Evolutionary conservation across 2,329 filamentous ascomycete species (phyloP).

Genomic region (Colletotrichum eremochloae): DNA sequence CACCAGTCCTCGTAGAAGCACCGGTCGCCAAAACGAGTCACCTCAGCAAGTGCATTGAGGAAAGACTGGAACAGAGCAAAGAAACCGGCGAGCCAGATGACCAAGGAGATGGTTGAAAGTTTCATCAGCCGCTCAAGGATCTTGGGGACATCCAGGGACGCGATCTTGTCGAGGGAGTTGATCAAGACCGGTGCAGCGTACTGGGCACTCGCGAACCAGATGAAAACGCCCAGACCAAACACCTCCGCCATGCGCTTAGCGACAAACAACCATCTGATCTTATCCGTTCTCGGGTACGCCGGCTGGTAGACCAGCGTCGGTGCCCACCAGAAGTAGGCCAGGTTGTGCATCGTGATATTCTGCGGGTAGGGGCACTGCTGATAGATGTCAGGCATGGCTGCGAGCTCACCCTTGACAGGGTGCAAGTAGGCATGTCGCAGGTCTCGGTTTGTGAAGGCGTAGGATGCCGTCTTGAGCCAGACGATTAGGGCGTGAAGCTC

Average conservation of each 20-base stretch:
- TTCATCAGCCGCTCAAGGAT: conserved; percentile 94
- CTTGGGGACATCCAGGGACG: conserved; percentile 81
- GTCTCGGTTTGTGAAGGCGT: conserved; percentile 96
- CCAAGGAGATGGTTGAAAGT: conserved; percentile 91
- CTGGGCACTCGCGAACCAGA: conserved; percentile 95
- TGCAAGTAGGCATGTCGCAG: conserved; percentile 91
- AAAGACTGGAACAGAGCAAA: conserved; percentile 96
- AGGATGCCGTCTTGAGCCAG: conserved; percentile 95
- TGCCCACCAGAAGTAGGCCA: conserved; percentile 98
- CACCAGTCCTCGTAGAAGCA: conserved; percentile 99
- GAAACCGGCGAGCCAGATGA: conserved; percentile 98
- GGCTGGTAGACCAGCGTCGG: conserved; percentile 97
- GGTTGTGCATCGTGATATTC: conserved; percentile 89
- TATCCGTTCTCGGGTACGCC: conserved; percentile 87
- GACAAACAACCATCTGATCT: conserved; percentile 90
- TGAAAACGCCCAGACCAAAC: conserved; percentile 83
- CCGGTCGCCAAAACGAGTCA: conserved; percentile 90
- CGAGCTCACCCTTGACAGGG: conserved; percentile 74
- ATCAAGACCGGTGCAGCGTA: conserved; percentile 91
- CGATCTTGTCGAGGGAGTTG: conserved; percentile 91
- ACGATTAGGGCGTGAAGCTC: conserved; percentile 95
- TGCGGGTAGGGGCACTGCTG: conserved; percentile 85
- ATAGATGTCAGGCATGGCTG: conserved; percentile 85
- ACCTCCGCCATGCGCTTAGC: conserved; percentile 85
- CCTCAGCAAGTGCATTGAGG: conserved; percentile 90